These are phyloP conservation scores for Cornus florida DNA, from an alignment of 148 eudicot species.

Conservation along the genomic window DNA sequence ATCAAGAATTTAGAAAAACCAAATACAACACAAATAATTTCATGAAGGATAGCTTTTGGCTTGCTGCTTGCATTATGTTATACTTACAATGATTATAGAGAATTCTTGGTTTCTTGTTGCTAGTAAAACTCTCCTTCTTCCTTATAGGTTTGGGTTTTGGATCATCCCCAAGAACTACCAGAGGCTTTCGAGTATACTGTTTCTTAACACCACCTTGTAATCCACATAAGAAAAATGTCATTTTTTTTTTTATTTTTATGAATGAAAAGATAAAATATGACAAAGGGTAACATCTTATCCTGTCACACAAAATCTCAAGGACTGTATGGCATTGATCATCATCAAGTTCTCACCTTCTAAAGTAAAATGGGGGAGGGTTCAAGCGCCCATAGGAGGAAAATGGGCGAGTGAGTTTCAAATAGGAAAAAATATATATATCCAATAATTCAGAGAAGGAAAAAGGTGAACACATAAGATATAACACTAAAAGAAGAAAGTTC, in stretches of 20 bases:
- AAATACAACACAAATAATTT: background rate
- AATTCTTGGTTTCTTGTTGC: constrained; percentile 41
- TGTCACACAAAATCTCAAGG: background rate
- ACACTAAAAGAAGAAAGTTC: no score
- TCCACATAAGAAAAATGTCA: background rate
- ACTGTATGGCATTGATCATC: background rate
- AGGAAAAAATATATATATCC: no score
- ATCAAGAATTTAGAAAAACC: no score
- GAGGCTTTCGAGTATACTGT: constrained; percentile 29
- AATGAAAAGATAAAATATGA: background rate
- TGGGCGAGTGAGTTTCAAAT: no score
- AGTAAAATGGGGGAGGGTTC: no score
- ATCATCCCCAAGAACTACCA: constrained; percentile 78
- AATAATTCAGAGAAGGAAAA: no score
- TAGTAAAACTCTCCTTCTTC: constrained; percentile 10
- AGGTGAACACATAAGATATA: no score
- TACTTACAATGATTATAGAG: constrained; percentile 75
- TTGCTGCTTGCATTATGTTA: background rate
- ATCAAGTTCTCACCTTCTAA: background rate
- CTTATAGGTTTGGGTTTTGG: constrained; percentile 36
- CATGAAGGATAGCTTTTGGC: background rate
- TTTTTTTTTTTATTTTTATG: no score
- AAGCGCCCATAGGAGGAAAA: no score
- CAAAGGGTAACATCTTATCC: background rate
- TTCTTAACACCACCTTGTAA: constrained; percentile 25